These are phyloP conservation scores for Amyloporia xantha DNA, from an alignment of 768 basidiomycete species.

Conservation along the genomic window DNA sequence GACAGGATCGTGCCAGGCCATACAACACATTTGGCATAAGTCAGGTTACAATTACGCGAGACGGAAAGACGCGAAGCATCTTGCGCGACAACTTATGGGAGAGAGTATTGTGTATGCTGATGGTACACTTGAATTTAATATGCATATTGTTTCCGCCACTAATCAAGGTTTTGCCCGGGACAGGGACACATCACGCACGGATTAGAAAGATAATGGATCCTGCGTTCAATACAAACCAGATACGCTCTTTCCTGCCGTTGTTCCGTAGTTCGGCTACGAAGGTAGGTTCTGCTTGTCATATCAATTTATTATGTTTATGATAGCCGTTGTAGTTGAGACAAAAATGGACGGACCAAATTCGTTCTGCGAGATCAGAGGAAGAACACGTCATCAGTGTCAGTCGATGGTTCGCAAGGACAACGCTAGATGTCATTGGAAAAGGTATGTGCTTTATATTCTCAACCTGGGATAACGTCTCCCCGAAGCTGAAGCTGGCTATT, in stretches of 20 bases:
- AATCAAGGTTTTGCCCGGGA: conserved; percentile 6
- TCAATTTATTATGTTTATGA: background rate
- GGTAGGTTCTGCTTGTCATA: conserved; percentile 7
- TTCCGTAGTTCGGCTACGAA: conserved; percentile 16
- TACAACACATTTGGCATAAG: conserved; percentile 24
- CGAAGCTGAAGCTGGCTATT: background rate
- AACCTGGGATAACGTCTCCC: background rate
- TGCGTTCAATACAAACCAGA: conserved; percentile 16
- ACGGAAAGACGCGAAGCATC: conserved; percentile 8
- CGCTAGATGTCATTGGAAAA: conserved; percentile 24
- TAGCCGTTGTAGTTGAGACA: conserved; percentile 12
- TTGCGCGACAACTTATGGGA: conserved; percentile 15
- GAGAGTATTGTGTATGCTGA: conserved; percentile 10
- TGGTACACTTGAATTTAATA: conserved; percentile 8
- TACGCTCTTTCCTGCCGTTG: conserved; percentile 18
- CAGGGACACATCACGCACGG: conserved; percentile 15
- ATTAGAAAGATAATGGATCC: conserved; percentile 20
- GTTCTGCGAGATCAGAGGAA: background rate
- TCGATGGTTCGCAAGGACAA: conserved; percentile 18
- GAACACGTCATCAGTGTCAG: conserved; percentile 12
- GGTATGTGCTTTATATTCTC: conserved; percentile 10
- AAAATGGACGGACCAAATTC: conserved; percentile 20
- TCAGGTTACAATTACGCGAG: conserved; percentile 26
- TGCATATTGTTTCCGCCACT: background rate
- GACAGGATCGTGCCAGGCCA: conserved; percentile 7